Conservation (phyloP, 2,329 filamentous ascomycete species). For the Sporothrix luriei region DNA sequence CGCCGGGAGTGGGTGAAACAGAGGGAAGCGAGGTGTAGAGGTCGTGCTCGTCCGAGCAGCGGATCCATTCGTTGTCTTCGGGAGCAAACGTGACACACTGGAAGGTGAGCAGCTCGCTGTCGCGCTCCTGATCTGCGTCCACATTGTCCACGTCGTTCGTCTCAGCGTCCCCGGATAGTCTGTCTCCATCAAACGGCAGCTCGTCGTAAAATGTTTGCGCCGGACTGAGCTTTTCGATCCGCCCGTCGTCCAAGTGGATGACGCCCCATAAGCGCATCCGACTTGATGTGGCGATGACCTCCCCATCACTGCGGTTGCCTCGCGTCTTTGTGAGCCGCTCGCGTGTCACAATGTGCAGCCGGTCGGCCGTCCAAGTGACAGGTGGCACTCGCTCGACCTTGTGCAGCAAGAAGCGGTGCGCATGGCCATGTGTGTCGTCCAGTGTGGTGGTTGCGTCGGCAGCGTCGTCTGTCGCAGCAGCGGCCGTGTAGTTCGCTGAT, state of each 20-base stretch:
- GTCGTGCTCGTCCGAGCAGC: slow-evolving; percentile 28
- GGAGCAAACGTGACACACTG: slow-evolving; percentile 29
- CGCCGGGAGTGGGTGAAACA: slow-evolving; percentile 21
- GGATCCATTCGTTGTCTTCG: slow-evolving; percentile 30
- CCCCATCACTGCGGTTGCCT: not conserved
- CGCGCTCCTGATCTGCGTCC: not conserved
- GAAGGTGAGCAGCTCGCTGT: slow-evolving; percentile 27
- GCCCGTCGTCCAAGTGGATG: slow-evolving; percentile 44
- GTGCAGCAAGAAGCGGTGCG: slow-evolving; percentile 55
- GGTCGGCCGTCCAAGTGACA: slow-evolving; percentile 52
- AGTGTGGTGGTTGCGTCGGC: slow-evolving; percentile 48
- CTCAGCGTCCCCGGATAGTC: not conserved
- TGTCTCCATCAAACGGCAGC: slow-evolving; percentile 17
- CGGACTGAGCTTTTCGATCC: slow-evolving; percentile 38
- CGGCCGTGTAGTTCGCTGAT: not conserved
- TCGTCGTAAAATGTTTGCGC: slow-evolving; percentile 37
- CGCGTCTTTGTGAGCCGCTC: slow-evolving; percentile 41
- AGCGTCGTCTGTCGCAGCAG: not conserved
- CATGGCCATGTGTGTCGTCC: slow-evolving; percentile 48
- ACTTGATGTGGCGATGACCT: slow-evolving; percentile 39
- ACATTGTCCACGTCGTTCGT: not conserved
- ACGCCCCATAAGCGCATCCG: slow-evolving; percentile 62
- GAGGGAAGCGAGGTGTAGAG: slow-evolving; percentile 24
- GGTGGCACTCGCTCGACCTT: slow-evolving; percentile 55
- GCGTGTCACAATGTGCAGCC: slow-evolving; percentile 58